Conservation (phyloP, 371 early-diverging fungal species). For the Actinomortierella wolfii region DNA sequence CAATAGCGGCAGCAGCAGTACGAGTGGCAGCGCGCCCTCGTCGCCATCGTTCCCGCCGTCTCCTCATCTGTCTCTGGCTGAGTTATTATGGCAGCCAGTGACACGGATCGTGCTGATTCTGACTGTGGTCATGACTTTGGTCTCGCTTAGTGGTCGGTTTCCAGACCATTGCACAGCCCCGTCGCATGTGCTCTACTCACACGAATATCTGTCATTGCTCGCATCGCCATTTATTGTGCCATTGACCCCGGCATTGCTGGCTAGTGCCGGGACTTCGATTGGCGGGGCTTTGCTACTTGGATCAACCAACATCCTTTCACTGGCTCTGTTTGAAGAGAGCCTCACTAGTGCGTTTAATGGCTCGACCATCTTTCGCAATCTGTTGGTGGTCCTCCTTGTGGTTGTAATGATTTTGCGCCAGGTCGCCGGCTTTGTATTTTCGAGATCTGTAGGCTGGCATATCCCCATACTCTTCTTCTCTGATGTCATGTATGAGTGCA, state of each 20-base stretch:
- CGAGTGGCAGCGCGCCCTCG: conserved; percentile 1
- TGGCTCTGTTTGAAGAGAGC: conserved; percentile 35
- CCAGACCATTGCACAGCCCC: conserved; percentile 34
- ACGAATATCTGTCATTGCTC: conserved; percentile 10
- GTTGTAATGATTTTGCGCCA: conserved; percentile 49
- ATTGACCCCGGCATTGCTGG: conserved; percentile 13
- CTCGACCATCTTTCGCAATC: conserved; percentile 23
- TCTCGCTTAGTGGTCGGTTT: conserved; percentile 19
- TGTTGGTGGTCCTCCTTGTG: conserved; percentile 21
- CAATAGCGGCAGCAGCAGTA: conserved; percentile 4
- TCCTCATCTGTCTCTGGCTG: not conserved
- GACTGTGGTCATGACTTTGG: conserved; percentile 14
- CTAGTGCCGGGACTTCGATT: conserved; percentile 9
- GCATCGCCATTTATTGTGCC: conserved; percentile 34
- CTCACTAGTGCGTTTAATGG: conserved; percentile 18
- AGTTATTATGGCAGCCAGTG: conserved; percentile 20
- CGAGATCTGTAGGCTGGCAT: conserved; percentile 60
- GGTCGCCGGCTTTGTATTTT: conserved; percentile 56
- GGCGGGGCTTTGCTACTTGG: conserved; percentile 16
- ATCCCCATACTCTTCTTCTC: conserved; percentile 63
- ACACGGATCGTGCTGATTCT: conserved; percentile 20
- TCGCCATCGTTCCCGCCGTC: conserved; percentile 3
- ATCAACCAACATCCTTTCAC: conserved; percentile 15
- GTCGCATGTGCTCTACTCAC: conserved; percentile 19
- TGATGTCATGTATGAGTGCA: conserved; percentile 65